Base-by-base conservation (phyloP, 2,329 filamentous ascomycete genomes). In the Neonectria coccinea region DNA sequence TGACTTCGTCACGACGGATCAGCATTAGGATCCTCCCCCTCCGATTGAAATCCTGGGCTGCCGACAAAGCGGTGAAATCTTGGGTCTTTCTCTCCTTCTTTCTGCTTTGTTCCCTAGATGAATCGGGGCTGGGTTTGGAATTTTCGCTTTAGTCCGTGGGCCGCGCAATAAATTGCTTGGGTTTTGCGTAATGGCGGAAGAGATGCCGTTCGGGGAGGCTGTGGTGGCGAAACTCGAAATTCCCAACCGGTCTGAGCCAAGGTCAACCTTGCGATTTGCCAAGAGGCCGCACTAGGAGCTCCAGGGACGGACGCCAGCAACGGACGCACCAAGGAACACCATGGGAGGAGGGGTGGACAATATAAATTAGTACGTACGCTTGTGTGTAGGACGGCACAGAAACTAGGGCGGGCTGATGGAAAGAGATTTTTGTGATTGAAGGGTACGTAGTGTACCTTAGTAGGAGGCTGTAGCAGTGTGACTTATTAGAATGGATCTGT, bases 221-320 rank as follows among this genome's bases (percentile, higher is more conserved):
- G 53, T 66, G 63, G 71, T 73, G 71, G 71, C 71, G 60, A 73
- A 64, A 67, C 65, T 63, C 41, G 57, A 47, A 59, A 70, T 64
- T 66, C 58, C 58, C 66, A 42, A 62, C 59, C 42, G 59, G 63
- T 39, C 36, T 66, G 66, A 64, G 59, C 42, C 60, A 66, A 68
- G 65, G 66, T 68, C 67, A 69, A 68, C 67, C 66, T 69, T 68
- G 66, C 60, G 56, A 66, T 64, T 57, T 61, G 55, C 59, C 58
- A 53, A 56, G 47, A 33, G 11, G 39, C 20, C 22, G 48, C 36
- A 56, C 27, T 42, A 51, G 16, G 54, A 53, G 31, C 16, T 22
- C 18, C 14, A 9, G 9, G 16, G 18, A 36, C 14, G 16, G 18
- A 36, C 14, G 11, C 29, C 20, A 31, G 27, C 47, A 52, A 39